Percentiles rank a stretch among this genome's conserved stretches.
Conservation (phyloP, 2,329 filamentous ascomycete genomes). For the Ceratocystis harringtonii region DNA sequence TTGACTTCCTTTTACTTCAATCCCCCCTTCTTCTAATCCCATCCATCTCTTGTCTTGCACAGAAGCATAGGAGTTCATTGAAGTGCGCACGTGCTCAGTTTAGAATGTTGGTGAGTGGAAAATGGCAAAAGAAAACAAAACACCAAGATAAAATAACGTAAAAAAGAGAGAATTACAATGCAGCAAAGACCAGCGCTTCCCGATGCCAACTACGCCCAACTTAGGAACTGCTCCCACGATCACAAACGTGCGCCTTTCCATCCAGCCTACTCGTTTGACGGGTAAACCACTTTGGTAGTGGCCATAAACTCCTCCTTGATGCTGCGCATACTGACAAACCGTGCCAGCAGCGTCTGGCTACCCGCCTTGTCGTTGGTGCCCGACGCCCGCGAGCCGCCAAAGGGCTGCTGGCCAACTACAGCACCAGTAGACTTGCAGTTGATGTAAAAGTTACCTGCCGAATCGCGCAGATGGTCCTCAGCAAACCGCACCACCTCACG, state of each 20-base stretch:
- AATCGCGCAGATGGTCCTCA: conserved; percentile 55
- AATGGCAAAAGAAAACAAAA: neutral
- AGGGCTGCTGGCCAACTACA: conserved; percentile 58
- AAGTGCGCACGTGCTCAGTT: neutral
- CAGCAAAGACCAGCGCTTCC: conserved; percentile 1
- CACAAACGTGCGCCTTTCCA: too few relatives aligned
- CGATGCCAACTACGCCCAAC: conserved; percentile 2
- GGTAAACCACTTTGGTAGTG: conserved; percentile 49
- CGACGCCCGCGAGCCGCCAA: conserved; percentile 51
- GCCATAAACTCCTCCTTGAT: conserved; percentile 63
- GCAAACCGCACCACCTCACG: conserved; percentile 49
- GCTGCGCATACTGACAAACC: conserved; percentile 52
- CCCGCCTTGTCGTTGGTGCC: conserved; percentile 64
- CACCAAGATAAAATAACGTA: neutral
- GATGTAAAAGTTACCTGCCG: conserved; percentile 73
- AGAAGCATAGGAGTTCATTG: neutral
- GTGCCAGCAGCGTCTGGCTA: conserved; percentile 44
- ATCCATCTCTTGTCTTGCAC: neutral
- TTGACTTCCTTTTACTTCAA: neutral
- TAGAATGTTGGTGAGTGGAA: neutral
- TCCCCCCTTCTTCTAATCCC: neutral
- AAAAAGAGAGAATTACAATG: neutral
- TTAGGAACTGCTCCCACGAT: neutral
- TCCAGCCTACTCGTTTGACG: conserved; percentile 44
- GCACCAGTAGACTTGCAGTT: conserved; percentile 70